Evolutionary conservation across 768 basidiomycete species (phyloP), one percentile per base, ranked within the genome.

Genomic region (Naganishia onofrii): DNA sequence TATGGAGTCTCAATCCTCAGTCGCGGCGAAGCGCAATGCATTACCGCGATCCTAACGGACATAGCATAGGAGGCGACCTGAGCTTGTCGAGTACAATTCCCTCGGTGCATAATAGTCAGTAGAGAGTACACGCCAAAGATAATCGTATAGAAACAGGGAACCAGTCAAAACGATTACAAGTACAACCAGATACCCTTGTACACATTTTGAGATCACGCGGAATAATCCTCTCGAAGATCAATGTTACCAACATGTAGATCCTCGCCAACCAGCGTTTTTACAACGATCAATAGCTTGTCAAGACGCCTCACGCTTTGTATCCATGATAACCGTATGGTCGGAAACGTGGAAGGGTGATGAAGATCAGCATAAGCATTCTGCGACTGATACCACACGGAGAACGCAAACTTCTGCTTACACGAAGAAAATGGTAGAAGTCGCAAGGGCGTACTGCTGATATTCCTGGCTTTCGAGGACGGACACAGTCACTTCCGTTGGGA

Each of bases 241-340:
- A 70, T 44, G 29, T 70, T 58, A 26, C 63, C 60, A 17, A 70
- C 34, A 46, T 70, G 69, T 19, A 70, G 91, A 73, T 90, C 89
- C 77, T 93, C 91, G 1, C 91, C 91, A 0, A 93, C 90, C 54
- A 93, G 83, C 79, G 92, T 90, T 77, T 93, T 93, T 19, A 87
- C 86, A 2, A 90, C 90, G 2, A 91, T 76, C 87, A 93, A 90
- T 69, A 93, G 80, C 64, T 86, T 83, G 76, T 93, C 92, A 15
- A 93, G 81, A 12, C 90, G 85, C 7, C 85, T 85, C n/a, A 93
- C 82, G 48, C 93, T 85, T 0, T 13, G 48, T 56, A 34, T 34
- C 28, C 17, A 26, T 10, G 51, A 38, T 85, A 84, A 36, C 34
- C 6, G 72, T 85, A 89, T 0, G 88, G 83, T 90, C 89, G 65